Base-by-base conservation (phyloP, 768 basidiomycete genomes). In the Trametes elegans region DNA sequence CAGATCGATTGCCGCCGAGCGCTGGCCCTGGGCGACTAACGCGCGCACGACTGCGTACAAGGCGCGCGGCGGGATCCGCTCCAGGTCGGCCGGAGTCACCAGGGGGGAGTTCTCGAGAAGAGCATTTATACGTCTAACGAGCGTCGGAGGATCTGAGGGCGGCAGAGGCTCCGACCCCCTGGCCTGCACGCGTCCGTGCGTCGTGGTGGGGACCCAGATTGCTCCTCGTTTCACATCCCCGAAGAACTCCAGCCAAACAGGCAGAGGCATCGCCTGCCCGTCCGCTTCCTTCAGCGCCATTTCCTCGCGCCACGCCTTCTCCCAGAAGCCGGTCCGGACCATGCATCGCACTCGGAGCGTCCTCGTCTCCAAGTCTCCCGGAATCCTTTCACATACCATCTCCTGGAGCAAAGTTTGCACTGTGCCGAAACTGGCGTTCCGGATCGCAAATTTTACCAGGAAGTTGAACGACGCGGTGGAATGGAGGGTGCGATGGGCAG, bases 181-280 rank as follows among this genome's bases (percentile, higher is more conserved):
- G 40, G 46, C 29, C 5, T 29, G 34, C 6, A 7, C 23, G 38
- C 21, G 42, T 13, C 46, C 39, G 16, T 35, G 42, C 24, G 35
- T 34, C 13, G 26, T n/a, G 10, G 31, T 2, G 5, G 21, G 9
- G 24, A 24, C 26, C 34, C 27, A 7, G 27, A 55, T 51, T 9
- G 58, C 58, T 10, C 58, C 55, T 21, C 43, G 45, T 35, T 62
- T 60, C 47, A 43, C 23, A 14, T 40, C 34, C 43, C 57, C 51
- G 21, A 82, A 79, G 59, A 88, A 79, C 58, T 88, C 85, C 39
- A 81, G 54, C 86, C 84, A 88, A 46, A 88, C 66, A 4, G 70
- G 64, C 24, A 81, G 71, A 24, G 78, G 79, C 23, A 61, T 49
- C 14, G 36, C 52, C 44, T 7, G 1, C 7, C 48, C 57, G 14